phyloP scores from a whole-genome alignment of 805 yeast species.

The Suhomyces faveliae region DNA sequence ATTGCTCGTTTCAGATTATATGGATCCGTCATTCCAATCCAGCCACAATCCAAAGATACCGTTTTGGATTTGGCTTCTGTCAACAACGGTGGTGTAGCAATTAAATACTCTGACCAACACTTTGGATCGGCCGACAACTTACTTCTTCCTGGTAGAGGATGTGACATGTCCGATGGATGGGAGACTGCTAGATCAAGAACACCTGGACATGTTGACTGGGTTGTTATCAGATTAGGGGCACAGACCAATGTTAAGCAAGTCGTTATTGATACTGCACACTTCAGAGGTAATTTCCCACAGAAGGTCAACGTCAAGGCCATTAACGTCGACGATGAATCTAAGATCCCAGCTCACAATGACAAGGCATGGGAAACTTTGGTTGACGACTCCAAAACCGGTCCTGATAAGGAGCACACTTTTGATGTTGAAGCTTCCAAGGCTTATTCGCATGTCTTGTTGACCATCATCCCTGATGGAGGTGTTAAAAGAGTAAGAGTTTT shows the following conservation, averaged over 20 bases:
- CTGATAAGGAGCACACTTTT: slow-evolving; percentile 76
- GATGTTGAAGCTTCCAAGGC: slow-evolving; percentile 26
- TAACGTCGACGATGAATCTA: slow-evolving; percentile 23
- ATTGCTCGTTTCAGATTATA: slow-evolving; percentile 91
- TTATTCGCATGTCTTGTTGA: slow-evolving; percentile 70
- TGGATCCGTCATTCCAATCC: slow-evolving; percentile 77
- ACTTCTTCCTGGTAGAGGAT: slow-evolving; percentile 89
- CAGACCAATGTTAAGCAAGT: slow-evolving; percentile 54
- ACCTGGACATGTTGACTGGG: slow-evolving; percentile 91
- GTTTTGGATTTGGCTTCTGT: slow-evolving; percentile 78
- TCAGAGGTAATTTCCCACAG: slow-evolving; percentile 94
- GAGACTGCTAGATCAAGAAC: slow-evolving; percentile 88
- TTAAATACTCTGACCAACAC: slow-evolving; percentile 84
- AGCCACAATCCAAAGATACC: slow-evolving; percentile 46
- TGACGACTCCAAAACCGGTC: slow-evolving; percentile 68
- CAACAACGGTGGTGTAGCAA: slow-evolving; percentile 84
- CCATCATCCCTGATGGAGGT: slow-evolving; percentile 96
- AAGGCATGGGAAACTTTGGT: slow-evolving; percentile 65
- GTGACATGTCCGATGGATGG: slow-evolving; percentile 98
- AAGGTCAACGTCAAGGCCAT: slow-evolving; percentile 67
- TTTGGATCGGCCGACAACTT: slow-evolving; percentile 90
- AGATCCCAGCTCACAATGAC: slow-evolving; percentile 43
- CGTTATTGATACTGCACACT: slow-evolving; percentile 88
- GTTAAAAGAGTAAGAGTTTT: slow-evolving; percentile 84
- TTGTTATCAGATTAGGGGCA: slow-evolving; percentile 74